Base-by-base conservation (phyloP, 345 rosid species). In the Lepidium sativum region DNA sequence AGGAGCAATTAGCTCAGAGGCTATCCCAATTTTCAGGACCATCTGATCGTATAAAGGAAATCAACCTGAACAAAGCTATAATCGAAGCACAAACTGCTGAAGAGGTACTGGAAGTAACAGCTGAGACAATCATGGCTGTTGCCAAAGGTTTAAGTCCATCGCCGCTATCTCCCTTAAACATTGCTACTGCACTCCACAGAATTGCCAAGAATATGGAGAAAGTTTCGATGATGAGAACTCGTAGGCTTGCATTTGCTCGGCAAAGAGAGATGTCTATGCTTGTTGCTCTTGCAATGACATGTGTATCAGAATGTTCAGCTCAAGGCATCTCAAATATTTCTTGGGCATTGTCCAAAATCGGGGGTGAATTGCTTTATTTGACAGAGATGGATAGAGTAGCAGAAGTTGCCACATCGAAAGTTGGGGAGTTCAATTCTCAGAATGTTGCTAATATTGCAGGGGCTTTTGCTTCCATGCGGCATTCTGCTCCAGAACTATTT, bases 351-450 rank as follows among this genome's bases (percentile, higher is more conserved):
- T 82, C 96, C 45, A 92, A 92, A 79, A 86, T 89, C 29, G 97
- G 97, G 1, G 94, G 96, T 25, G 98, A 92, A 50, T 78, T 84
- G 38, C 88, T 87, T 60, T 92, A 86, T 78, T 65, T 87, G 70
- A 87, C 98, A 1, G 98, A 89, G 78, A 92, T 92, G 96, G 98
- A 92, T 80, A 79, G 98, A 78, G 80, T 92, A 55, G 97, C 90
- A 2, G 98, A 89, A 82, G 96, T 92, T 43, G 88, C 97, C 23
- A 71, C 78, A 60, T 74, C 80, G 39, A 87, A 84, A 69, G 88
- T 81, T 17, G 75, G 47, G 23, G 92, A 86, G 65, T 87, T 87
- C 74, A 92, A 86, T 80, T 79, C 97, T 20, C 96, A 92, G 74
- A 89, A 92, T 65, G 87, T 89, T 65, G 98, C 98, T 35, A 92